A percentile compares a stretch with the other conserved stretches of the same genome.
Evolutionary conservation across 1,284 basidiomycete genomes (phyloP).

Genomic region (Ganoderma lucidum): DNA sequence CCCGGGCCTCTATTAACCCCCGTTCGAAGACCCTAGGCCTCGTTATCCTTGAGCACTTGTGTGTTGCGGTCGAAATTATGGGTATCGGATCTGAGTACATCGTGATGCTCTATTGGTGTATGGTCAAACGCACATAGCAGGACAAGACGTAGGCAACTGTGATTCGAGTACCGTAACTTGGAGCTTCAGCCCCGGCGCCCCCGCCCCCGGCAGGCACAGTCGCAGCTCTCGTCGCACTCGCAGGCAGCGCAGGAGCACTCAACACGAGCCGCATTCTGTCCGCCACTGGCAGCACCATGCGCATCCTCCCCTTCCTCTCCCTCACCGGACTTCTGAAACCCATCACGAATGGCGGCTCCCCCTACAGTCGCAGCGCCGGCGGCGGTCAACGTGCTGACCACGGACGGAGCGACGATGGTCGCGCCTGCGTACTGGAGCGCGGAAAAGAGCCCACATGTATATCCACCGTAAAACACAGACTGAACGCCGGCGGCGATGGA

Average conservation of each 20-base stretch:
- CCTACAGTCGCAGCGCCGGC: not conserved
- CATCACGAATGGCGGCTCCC: not conserved
- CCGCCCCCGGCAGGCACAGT: not conserved
- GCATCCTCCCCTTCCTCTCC: not conserved
- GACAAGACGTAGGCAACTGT: not conserved
- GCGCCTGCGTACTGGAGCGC: conserved; percentile 16
- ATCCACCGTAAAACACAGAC: conserved; percentile 17
- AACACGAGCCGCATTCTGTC: not conserved
- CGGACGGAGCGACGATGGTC: conserved; percentile 18
- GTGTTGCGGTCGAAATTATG: no score
- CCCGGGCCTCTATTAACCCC: no score
- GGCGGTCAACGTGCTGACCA: not conserved
- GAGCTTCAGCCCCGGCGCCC: not conserved
- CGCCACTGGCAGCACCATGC: not conserved
- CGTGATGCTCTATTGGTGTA: not conserved
- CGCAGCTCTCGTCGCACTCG: not conserved
- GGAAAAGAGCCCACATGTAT: conserved; percentile 20
- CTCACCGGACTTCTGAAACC: not conserved
- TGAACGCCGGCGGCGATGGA: conserved; percentile 17
- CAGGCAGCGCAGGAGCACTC: not conserved
- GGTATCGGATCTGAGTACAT: no score
- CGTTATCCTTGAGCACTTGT: no score
- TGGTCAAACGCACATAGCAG: not conserved
- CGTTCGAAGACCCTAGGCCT: no score
- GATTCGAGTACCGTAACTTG: no score